Conservation (phyloP, 495 filamentous ascomycete species). For the Lepraria neglecta region DNA sequence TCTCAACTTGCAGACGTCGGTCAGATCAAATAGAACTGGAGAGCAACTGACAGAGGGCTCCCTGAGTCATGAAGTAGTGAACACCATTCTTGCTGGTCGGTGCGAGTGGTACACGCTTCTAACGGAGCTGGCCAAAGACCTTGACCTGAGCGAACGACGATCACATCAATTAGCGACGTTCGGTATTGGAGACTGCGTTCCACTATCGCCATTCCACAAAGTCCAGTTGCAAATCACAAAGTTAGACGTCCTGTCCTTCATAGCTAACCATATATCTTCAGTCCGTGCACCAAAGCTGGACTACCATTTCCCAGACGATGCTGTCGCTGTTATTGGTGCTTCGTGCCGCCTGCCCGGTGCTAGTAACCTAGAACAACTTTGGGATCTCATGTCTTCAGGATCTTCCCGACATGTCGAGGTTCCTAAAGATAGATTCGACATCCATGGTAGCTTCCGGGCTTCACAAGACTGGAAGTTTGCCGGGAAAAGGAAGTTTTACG, state of each 20-base stretch:
- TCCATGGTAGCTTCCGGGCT: constrained; percentile 17
- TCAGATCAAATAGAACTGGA: constrained; percentile 31
- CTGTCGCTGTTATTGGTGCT: constrained; percentile 42
- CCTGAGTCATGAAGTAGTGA: constrained; percentile 29
- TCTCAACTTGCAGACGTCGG: constrained; percentile 20
- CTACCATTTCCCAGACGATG: constrained; percentile 11
- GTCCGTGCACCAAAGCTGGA: neutral
- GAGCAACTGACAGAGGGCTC: constrained; percentile 15
- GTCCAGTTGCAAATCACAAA: constrained; percentile 27
- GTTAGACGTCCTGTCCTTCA: constrained; percentile 8
- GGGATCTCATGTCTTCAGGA: constrained; percentile 34
- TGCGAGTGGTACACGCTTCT: constrained; percentile 36
- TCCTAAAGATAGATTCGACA: constrained; percentile 26
- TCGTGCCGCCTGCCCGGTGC: constrained; percentile 38
- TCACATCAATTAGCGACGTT: constrained; percentile 28
- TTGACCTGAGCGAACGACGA: constrained; percentile 18
- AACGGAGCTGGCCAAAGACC: constrained; percentile 27
- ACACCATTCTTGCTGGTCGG: constrained; percentile 29
- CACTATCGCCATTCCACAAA: constrained; percentile 32
- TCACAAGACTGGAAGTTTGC: constrained; percentile 8
- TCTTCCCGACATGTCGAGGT: constrained; percentile 1
- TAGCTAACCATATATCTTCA: too few relatives aligned
- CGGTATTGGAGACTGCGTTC: constrained; percentile 33
- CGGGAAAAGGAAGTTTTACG: constrained; percentile 28
- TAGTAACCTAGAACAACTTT: constrained; percentile 38